Evolutionary conservation across 2,329 filamentous ascomycete genomes (phyloP), one percentile per base, ranked within the genome.

Genomic region (Diplodia sapinea): DNA sequence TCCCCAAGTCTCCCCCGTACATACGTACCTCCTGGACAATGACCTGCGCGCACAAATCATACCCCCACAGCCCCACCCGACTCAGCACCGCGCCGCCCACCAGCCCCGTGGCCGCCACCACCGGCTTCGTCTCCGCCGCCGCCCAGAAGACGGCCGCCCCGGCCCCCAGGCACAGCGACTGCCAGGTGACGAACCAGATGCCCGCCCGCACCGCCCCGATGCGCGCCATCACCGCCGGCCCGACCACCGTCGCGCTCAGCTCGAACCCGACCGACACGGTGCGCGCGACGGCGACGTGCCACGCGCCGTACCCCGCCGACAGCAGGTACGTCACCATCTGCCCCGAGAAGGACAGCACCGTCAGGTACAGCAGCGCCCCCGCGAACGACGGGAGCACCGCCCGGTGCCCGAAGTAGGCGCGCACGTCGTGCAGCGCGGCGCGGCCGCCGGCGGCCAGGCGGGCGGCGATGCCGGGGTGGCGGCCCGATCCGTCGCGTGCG

Each of bases 271-370:
- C 84, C 36, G 85, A 84, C 4, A 82, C 70, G 0, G 84, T 84
- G 4, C 88, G 82, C 55, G 85, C 81, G 13, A 85, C 65, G 49
- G 85, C 86, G 26, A 90, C 82, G 43, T 84, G 78, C n/a, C 79
- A 73, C 0, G 86, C 80, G 1, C 77, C 84, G 71, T 85, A 85
- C 26, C 85, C 85, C 3, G 81, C 74, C 0, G 85, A 82, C 5
- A 89, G 77, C 2, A 91, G 82, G 70, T 87, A 90, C 0, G 88
- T 89, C 65, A 88, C 81, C 86, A 90, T 89, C 71, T 89, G 88
- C 0, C 78, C 76, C 1, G 77, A 90, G 59, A 90, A 79, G 73
- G 90, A 90, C 1, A 90, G 83, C 0, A 90, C 75, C 0, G 86
- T 81, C 0, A 85, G 79, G 0, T 88, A 80, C 61, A 91, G 40